A percentile compares a stretch with the other conserved stretches of the same genome.
Evolutionary conservation across 2,329 filamentous ascomycete genomes (phyloP).

Genomic region (Cercospora sp.): DNA sequence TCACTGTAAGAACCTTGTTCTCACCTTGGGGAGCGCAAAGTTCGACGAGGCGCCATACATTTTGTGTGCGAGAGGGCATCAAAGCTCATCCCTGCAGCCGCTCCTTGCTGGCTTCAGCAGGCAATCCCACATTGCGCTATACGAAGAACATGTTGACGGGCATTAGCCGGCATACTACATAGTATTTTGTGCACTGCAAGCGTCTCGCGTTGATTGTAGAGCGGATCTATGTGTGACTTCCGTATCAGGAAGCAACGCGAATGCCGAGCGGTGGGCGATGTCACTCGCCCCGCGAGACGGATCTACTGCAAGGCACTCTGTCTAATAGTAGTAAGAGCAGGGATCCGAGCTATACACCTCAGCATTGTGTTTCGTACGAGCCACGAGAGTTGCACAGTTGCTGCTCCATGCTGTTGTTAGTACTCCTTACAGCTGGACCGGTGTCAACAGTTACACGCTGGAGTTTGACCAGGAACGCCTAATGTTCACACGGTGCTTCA

Average conservation of each 20-base stretch:
- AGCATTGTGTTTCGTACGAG: slow-evolving; percentile 23
- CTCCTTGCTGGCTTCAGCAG: neutral
- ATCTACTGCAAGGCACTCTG: slow-evolving; percentile 24
- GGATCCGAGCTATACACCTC: slow-evolving; percentile 21
- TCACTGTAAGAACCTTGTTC: neutral
- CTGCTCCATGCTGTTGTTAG: slow-evolving; percentile 25
- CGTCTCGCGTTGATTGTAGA: slow-evolving; percentile 19
- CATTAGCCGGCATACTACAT: neutral
- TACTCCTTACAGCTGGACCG: slow-evolving; percentile 16
- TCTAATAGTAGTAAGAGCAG: slow-evolving; percentile 23
- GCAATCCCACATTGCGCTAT: neutral
- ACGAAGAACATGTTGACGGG: slow-evolving; percentile 3
- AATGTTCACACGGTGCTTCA: slow-evolving; percentile 18
- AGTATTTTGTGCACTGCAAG: slow-evolving; percentile 12
- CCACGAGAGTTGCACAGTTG: slow-evolving; percentile 21
- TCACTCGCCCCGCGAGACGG: slow-evolving; percentile 5
- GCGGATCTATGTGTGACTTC: slow-evolving; percentile 15
- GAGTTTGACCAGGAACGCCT: slow-evolving; percentile 23
- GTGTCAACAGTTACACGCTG: slow-evolving; percentile 26
- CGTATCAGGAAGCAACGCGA: slow-evolving; percentile 9
- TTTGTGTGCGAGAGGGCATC: neutral
- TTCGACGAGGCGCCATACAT: neutral
- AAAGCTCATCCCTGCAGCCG: neutral
- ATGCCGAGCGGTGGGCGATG: neutral
- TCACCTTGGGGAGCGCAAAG: neutral